These are phyloP conservation scores for Coniochaeta sp. DNA, from an alignment of 2,329 filamentous ascomycete species.

Conservation along the genomic window DNA sequence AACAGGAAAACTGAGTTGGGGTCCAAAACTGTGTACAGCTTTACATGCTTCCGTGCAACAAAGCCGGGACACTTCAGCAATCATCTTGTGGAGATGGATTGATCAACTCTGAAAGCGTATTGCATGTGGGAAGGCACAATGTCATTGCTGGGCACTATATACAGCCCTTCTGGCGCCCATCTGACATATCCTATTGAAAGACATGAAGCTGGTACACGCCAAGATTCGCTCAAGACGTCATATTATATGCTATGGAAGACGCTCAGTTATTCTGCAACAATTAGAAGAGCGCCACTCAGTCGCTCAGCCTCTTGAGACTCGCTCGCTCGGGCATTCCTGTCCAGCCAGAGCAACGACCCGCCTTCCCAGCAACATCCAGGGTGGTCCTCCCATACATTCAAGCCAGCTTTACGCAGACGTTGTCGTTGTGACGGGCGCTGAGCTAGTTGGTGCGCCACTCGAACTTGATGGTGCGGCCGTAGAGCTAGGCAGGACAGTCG, in stretches of 20 bases:
- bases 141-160: background rate
- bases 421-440: background rate
- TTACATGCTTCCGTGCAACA: background rate
- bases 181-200: background rate
- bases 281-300: background rate
- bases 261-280: background rate
- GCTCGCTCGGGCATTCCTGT: background rate
- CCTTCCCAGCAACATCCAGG: background rate
- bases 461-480: background rate
- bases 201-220: background rate
- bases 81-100: background rate
- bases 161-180: background rate
- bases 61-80: background rate
- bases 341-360: background rate
- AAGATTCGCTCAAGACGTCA: background rate
- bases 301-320: background rate
- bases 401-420: background rate
- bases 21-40: background rate
- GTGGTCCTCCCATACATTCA: background rate
- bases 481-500: background rate
- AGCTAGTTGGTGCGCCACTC: background rate
- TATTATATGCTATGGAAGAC: background rate
- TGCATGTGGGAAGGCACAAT: background rate
- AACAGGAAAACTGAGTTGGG: background rate
- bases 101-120: background rate